phyloP scores from a whole-genome alignment of 495 filamentous ascomycete genomes.

The Annulohypoxylon stygium region DNA sequence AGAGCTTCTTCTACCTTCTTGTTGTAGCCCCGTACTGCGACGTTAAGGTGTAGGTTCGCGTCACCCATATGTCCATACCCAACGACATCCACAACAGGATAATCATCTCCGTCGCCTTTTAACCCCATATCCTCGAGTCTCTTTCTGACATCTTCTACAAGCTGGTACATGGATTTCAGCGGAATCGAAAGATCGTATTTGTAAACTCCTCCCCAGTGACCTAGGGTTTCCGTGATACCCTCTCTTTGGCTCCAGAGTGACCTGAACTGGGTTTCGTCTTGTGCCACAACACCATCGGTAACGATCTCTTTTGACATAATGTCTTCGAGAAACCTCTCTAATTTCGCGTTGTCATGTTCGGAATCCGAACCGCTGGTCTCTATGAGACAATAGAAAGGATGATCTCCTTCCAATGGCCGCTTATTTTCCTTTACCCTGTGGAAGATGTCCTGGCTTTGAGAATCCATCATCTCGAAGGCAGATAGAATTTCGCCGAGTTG shows the following conservation, averaged over 20 bases:
- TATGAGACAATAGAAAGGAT: constrained; percentile 96
- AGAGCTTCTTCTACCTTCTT: constrained; percentile 89
- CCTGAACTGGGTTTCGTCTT: constrained; percentile 89
- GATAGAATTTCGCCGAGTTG: constrained; percentile 95
- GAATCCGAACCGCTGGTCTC: constrained; percentile 95
- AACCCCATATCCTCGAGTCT: constrained; percentile 79
- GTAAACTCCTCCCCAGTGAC: constrained; percentile 95
- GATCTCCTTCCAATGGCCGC: constrained; percentile 80
- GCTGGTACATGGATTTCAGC: constrained; percentile 82
- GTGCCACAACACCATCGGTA: constrained; percentile 86
- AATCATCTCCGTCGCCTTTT: constrained; percentile 79
- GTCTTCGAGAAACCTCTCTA: constrained; percentile 87
- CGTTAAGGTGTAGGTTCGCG: constrained; percentile 92
- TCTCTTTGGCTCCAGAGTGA: constrained; percentile 93
- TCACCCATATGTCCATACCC: constrained; percentile 99
- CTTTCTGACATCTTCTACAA: constrained; percentile 85
- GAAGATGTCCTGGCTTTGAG: constrained; percentile 80
- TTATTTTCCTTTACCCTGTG: constrained; percentile 79
- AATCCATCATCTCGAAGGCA: constrained; percentile 98
- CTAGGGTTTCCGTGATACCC: constrained; percentile 86
- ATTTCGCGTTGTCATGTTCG: constrained; percentile 91
- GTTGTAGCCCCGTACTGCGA: constrained; percentile 83
- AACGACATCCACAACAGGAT: constrained; percentile 88
- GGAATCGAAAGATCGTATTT: constrained; percentile 99
- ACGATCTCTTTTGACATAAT: constrained; percentile 89